Evolutionary conservation across 1,139 yeast species (phyloP), one percentile per base, ranked within the genome.

Genomic region (Diutina neorugosa): DNA sequence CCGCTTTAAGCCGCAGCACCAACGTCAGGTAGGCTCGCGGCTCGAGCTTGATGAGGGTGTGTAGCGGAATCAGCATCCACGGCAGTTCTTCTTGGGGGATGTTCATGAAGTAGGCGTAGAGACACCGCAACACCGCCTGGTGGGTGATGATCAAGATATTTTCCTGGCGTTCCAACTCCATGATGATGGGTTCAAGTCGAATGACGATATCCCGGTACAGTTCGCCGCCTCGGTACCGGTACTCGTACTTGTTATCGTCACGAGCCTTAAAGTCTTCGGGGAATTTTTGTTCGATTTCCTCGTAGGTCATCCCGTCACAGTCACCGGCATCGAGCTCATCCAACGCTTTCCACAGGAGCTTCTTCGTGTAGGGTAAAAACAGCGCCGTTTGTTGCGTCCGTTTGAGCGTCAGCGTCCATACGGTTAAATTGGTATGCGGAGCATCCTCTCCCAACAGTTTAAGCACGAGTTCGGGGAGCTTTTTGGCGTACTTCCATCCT

Each of bases 21-120:
- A 84, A 69, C 0, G 98, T 93, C 54, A 84, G 85, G 65, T 89
- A 91, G 1, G 98, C 97, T 55, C 96, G 77, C 9, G 98, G 97
- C 66, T 94, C 98, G 59, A 93, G 75, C 64, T 89, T 86, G 62
- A 93, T 93, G 65, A 93, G 74, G 0, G 98, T 93, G 65, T 93
- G 99, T 62, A 93, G 74, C 8, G 99, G 99, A 54, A 93, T 95
- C 52, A 95, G 89, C 96, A 93, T 91, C 98, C 98, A 93, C 4
- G 99, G 99, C 56, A 91, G 81, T 65, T 90, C 94, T 62, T 93
- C 97, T 67, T 91, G 98, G 4, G 97, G 96, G 19, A 93, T 96
- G 65, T 93, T 93, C 98, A 93, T 94, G 65, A 91, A 93, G 67
- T 94, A 93, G 4, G 98, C 98, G 68, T 93, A 93, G 54, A 93